phyloP scores from a whole-genome alignment of 1,139 yeast genomes.

The Protomyces gravidus region DNA sequence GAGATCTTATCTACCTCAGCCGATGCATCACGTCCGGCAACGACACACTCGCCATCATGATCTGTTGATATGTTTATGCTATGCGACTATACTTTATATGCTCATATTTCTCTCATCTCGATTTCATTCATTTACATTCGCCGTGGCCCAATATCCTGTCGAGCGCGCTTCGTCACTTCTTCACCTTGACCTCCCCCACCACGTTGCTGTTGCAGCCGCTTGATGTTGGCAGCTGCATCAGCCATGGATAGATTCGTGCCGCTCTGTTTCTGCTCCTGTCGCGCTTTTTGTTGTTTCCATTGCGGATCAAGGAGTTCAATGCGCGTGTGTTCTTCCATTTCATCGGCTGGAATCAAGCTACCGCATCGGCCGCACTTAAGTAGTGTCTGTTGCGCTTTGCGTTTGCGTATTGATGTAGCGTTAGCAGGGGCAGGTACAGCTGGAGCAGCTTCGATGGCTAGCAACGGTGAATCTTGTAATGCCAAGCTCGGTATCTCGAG shows the following conservation, averaged over 20 bases:
- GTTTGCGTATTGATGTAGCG: constrained; percentile 29
- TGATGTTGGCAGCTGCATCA: constrained; percentile 72
- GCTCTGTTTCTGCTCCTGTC: constrained; percentile 56
- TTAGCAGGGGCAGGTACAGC: constrained; percentile 27
- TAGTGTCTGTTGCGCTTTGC: constrained; percentile 28
- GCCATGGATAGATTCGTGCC: constrained; percentile 62
- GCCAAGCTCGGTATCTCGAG: constrained; percentile 34
- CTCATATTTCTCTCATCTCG: too few species aligned
- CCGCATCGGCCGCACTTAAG: constrained; percentile 63
- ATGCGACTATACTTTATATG: too few species aligned
- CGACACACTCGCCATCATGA: too few species aligned
- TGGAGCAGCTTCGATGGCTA: constrained; percentile 35
- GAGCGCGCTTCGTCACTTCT: not conserved
- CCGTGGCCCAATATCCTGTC: constrained; percentile 23
- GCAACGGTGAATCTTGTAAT: constrained; percentile 7
- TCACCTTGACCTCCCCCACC: constrained; percentile 29
- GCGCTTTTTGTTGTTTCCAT: constrained; percentile 65
- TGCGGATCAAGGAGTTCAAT: constrained; percentile 73
- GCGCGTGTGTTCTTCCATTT: constrained; percentile 69
- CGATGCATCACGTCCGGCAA: too few species aligned
- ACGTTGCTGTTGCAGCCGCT: constrained; percentile 49
- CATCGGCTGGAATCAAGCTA: constrained; percentile 61
- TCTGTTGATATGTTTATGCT: too few species aligned
- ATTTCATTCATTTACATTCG: too few species aligned
- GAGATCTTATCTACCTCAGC: too few species aligned